Percentiles rank a stretch among this genome's conserved stretches.
These are phyloP conservation scores for Magnusiomyces tetraspermus DNA, from an alignment of 1,139 yeast genomes.

Conservation along the genomic window DNA sequence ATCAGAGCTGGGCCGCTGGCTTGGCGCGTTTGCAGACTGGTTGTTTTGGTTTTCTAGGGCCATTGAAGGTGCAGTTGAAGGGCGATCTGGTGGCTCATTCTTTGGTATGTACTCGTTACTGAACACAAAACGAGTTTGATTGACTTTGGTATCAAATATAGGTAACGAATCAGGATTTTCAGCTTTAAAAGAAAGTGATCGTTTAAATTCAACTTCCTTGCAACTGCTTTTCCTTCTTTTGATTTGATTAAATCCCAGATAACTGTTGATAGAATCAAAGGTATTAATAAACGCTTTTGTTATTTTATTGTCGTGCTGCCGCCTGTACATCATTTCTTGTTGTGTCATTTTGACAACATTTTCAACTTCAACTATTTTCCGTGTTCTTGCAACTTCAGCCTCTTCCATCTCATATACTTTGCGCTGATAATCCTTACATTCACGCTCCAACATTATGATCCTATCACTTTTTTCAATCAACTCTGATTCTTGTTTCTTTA, in stretches of 20 bases:
- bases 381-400: background rate
- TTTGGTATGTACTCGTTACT: no score
- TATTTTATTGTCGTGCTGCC: background rate
- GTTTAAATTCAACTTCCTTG: no score
- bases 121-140: no score
- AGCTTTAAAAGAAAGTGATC: no score
- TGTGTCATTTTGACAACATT: background rate
- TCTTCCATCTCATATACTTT: background rate
- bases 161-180: no score
- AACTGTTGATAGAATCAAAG: background rate
- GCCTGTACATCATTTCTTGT: background rate
- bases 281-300: background rate
- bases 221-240: background rate
- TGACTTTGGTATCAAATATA: no score
- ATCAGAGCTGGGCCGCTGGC: background rate
- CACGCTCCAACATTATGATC: background rate
- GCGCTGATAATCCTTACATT: background rate
- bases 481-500: background rate
- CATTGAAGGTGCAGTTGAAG: no score
- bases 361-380: background rate
- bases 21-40: background rate
- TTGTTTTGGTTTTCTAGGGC: no score
- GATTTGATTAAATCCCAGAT: background rate
- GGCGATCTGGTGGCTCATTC: no score
- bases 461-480: background rate